Percentiles rank a stretch among this genome's conserved stretches.
Conservation (phyloP, 129 eudicot species). For the Scalesia atractyloides region DNA sequence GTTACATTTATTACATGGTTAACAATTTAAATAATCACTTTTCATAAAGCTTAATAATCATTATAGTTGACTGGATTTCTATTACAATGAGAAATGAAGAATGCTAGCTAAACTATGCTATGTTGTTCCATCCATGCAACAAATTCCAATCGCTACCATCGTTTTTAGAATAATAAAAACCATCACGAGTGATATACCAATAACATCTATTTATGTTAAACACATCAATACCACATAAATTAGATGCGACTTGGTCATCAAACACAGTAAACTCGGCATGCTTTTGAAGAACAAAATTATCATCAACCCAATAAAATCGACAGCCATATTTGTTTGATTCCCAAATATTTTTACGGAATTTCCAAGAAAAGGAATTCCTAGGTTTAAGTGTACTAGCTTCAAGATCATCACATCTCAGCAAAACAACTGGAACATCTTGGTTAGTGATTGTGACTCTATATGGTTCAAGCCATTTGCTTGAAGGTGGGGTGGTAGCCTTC, state of each 20-base stretch:
- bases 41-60: background rate
- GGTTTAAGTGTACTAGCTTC: background rate
- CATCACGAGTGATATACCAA: background rate
- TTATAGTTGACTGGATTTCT: background rate
- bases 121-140: background rate
- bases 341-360: conserved; percentile 9
- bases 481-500: background rate
- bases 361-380: conserved; percentile 4
- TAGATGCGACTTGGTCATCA: background rate
- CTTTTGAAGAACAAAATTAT: background rate
- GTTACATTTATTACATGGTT: background rate
- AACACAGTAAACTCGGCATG: background rate
- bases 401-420: background rate
- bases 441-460: conserved; percentile 14
- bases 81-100: background rate
- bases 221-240: background rate
- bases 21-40: background rate
- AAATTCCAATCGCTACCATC: background rate
- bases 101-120: background rate
- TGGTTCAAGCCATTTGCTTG: conserved; percentile 28
- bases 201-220: background rate
- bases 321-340: background rate
- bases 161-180: conserved; percentile 6
- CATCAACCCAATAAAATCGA: background rate
- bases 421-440: background rate